Conservation (phyloP, 176 grass and related monocot genomes). For the Secale cereale region DNA sequence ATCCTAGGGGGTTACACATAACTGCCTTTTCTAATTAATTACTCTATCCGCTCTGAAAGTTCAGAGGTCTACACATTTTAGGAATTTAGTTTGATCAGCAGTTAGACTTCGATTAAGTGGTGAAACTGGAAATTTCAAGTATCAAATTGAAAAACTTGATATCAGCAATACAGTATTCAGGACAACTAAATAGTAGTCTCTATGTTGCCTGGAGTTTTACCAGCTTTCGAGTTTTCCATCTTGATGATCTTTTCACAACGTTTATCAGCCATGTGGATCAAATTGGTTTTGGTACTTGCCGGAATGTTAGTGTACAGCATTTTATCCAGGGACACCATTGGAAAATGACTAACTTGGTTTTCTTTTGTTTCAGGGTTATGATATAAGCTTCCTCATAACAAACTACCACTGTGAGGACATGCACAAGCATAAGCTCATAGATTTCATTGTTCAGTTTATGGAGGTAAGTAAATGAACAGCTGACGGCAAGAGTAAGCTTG, state of each 20-base stretch:
- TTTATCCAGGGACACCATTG: neutral
- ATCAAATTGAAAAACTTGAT: no score
- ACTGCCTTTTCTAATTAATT: neutral
- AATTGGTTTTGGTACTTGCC: neutral
- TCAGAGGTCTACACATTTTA: neutral
- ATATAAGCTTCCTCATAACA: slow-evolving; percentile 98
- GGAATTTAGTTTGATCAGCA: neutral
- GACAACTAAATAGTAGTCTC: neutral
- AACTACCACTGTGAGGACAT: slow-evolving; percentile 96
- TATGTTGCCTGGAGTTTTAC: neutral
- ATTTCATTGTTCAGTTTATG: slow-evolving; percentile 99
- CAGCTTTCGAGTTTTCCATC: neutral
- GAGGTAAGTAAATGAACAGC: slow-evolving; percentile 55
- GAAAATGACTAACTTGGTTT: neutral
- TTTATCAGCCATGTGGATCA: neutral
- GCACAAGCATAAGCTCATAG: slow-evolving; percentile 98
- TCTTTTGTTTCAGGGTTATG: slow-evolving; percentile 73
- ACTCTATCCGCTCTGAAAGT: neutral
- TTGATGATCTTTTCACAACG: neutral
- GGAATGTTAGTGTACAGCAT: neutral
- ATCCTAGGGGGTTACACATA: neutral
- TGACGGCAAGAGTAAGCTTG: neutral
- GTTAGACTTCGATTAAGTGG: neutral
- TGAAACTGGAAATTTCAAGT: no score
- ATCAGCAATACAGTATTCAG: neutral